phyloP scores from a whole-genome alignment of 352 stramenopile species.

The Phytophthora vignae region DNA sequence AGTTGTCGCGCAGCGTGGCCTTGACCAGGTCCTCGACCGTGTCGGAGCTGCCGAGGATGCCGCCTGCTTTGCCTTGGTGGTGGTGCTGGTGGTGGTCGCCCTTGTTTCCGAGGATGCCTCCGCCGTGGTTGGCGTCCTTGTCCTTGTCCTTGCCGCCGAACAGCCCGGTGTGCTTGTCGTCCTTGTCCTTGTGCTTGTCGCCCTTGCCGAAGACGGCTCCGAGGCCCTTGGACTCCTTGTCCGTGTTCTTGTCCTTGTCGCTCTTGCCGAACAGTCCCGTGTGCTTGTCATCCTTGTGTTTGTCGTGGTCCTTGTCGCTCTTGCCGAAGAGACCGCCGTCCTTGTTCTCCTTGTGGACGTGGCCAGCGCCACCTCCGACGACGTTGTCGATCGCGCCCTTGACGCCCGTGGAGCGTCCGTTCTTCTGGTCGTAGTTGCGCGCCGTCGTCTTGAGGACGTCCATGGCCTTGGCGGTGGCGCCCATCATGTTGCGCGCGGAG shows the following conservation, averaged over 20 bases:
- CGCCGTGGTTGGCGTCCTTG: conserved; percentile 16
- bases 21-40: conserved; percentile 36
- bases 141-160: conserved; percentile 17
- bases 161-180: conserved; percentile 7
- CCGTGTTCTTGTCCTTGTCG: conserved; percentile 8
- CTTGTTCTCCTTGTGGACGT: conserved; percentile 19
- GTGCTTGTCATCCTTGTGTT: conserved; percentile 5
- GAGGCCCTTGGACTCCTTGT: neutral
- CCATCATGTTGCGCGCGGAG: conserved; percentile 23
- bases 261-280: neutral
- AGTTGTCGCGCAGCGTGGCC: conserved; percentile 29
- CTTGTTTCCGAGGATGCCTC: conserved; percentile 7
- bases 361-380: neutral
- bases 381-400: conserved; percentile 30
- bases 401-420: conserved; percentile 27
- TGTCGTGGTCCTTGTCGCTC: conserved; percentile 6
- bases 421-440: conserved; percentile 32
- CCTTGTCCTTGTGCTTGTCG: conserved; percentile 16
- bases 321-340: conserved; percentile 8
- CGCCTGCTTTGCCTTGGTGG: neutral
- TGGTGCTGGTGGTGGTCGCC: conserved; percentile 4
- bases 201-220: neutral
- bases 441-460: conserved; percentile 24
- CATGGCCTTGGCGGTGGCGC: conserved; percentile 25
- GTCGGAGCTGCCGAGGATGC: conserved; percentile 12